Conservation (phyloP, 345 rosid genomes). For the Rhizophora apiculata region DNA sequence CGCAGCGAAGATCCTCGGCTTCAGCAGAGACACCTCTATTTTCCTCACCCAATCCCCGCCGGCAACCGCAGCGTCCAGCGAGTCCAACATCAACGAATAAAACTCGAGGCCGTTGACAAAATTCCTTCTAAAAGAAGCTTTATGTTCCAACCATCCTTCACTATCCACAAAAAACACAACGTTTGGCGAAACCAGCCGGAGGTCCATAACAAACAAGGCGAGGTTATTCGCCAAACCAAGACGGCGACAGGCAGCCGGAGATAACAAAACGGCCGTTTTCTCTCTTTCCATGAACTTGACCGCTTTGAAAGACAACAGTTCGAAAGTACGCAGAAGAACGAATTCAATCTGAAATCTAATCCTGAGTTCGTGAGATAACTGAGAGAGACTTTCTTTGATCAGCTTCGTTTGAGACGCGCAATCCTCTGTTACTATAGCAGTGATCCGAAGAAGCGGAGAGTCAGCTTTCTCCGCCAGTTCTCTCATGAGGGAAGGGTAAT, state of each 20-base stretch:
- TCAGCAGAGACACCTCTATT: conserved; percentile 56
- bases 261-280: conserved; percentile 51
- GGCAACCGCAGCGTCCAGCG: conserved; percentile 67
- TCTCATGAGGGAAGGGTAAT: conserved; percentile 82
- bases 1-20: conserved; percentile 56
- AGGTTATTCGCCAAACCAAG: conserved; percentile 39
- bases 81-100: conserved; percentile 72
- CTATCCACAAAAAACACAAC: conserved; percentile 68
- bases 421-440: conserved; percentile 79
- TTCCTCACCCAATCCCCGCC: conserved; percentile 60
- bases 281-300: conserved; percentile 70
- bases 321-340: conserved; percentile 59
- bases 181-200: conserved; percentile 54
- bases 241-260: conserved; percentile 64
- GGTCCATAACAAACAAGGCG: conserved; percentile 44
- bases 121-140: conserved; percentile 62
- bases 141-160: conserved; percentile 61
- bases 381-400: conserved; percentile 67
- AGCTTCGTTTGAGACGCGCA: conserved; percentile 60
- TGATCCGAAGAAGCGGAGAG: conserved; percentile 54
- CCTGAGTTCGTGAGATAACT: conserved; percentile 76
- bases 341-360: conserved; percentile 75
- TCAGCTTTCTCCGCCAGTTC: conserved; percentile 60
- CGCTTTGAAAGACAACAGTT: conserved; percentile 69
- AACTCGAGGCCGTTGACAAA: conserved; percentile 66